Percentiles rank a stretch among this genome's conserved stretches.
phyloP scores from a whole-genome alignment of 495 filamentous ascomycete species.

The Lichenothelia convexa region DNA sequence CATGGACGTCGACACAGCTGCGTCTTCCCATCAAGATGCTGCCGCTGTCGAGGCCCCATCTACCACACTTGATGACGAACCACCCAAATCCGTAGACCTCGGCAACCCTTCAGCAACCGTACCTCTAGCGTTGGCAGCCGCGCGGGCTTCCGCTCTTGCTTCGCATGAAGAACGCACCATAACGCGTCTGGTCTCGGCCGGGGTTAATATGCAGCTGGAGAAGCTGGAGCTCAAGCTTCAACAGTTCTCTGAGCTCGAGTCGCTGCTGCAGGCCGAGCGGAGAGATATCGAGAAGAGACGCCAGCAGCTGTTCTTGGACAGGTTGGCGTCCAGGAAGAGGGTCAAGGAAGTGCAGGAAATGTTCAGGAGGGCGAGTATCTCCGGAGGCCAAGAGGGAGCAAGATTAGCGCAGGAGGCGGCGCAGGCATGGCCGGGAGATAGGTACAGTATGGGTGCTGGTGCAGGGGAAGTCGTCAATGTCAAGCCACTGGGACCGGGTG shows the following conservation, averaged over 20 bases:
- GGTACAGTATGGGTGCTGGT: neutral
- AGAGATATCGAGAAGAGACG: conserved; percentile 78
- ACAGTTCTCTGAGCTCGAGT: conserved; percentile 93
- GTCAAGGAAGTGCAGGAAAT: conserved; percentile 65
- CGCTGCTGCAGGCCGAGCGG: conserved; percentile 75
- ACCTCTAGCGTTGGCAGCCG: conserved; percentile 67
- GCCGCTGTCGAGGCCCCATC: conserved; percentile 9
- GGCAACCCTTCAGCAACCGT: conserved; percentile 49
- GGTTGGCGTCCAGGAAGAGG: conserved; percentile 73
- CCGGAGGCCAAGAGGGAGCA: conserved; percentile 33
- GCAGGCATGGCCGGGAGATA: neutral
- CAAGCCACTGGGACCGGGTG: neutral
- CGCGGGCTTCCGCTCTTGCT: conserved; percentile 68
- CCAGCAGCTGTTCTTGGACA: conserved; percentile 83
- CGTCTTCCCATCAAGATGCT: conserved; percentile 16
- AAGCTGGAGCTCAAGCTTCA: conserved; percentile 43
- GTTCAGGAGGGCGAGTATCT: conserved; percentile 37
- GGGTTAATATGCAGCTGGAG: conserved; percentile 43
- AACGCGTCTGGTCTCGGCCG: conserved; percentile 71
- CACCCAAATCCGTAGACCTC: too few species aligned
- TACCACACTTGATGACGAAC: conserved; percentile 4
- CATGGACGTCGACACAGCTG: conserved; percentile 44
- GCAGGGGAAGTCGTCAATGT: neutral
- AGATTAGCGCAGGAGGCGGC: neutral
- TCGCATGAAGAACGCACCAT: conserved; percentile 94